Evolutionary conservation across 2,329 filamentous ascomycete genomes (phyloP), one percentile per base, ranked within the genome.

Genomic region (Talaromyces amestolkiae): DNA sequence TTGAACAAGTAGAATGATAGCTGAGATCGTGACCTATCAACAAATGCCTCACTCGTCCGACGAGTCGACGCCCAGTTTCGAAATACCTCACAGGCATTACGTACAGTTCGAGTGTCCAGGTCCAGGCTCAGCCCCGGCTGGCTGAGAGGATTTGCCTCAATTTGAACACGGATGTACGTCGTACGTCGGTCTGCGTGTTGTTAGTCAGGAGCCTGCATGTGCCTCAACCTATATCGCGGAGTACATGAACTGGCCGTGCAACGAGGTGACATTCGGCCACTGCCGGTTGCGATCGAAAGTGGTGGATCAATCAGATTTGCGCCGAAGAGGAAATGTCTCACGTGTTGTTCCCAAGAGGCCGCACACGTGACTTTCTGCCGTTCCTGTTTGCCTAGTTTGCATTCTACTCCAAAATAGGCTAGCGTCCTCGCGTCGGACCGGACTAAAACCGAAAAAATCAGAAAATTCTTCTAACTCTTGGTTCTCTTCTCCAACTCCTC

Each of bases 401-500:
- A 63, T 5, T 11, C 3, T 13, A 1, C 11, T 22, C 60, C 24
- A 22, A 6, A 66, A 8, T 6, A 53, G 59, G 7, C 11, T 66
- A 66, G 64, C 53, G 59, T 8, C 9, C 37, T 15, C 43, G 17
- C 45, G 13, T 47, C 41, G 17, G 35, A 15, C 11, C 49, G 31
- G 51, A 13, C 31, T 37, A 58, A 62, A 61, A 58, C 15, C 15
- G 7, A 24, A 35, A 35, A 19, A 37, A 19, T 61, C 9, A 47
- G 27, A 43, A 24, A 31, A 33, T 53, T 37, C 33, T 37, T 33
- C 24, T 39, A 13, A n/a, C 37, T 24, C n/a, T 75, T 67, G 68
- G 76, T 77, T 75, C 77, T 74, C 78, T 74, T 51, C 74, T 74
- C 77, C 77, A 87, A 88, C 89, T 91, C 88, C 92, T 97, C 93